A percentile compares a stretch with the other conserved stretches of the same genome.
These are phyloP conservation scores for Moesziomyces antarcticus DNA, from an alignment of 1,284 basidiomycete species.

Conservation along the genomic window DNA sequence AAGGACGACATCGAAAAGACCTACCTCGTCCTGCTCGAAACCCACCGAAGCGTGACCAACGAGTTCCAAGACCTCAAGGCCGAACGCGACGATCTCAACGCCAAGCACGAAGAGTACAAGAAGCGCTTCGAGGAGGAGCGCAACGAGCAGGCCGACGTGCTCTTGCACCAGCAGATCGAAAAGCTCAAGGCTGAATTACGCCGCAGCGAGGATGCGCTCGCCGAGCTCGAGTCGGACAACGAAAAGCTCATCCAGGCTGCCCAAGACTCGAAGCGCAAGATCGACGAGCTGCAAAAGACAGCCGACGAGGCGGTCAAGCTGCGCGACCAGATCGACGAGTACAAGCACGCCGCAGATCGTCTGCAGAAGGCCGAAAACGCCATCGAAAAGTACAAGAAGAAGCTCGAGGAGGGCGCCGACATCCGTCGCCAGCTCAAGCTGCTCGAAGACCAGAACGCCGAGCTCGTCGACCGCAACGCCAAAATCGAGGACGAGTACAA, in stretches of 20 bases:
- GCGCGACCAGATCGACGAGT: slow-evolving; percentile 92
- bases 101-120: slow-evolving; percentile 39
- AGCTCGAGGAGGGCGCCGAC: slow-evolving; percentile 91
- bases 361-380: slow-evolving; percentile 94
- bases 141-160: slow-evolving; percentile 49
- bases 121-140: slow-evolving; percentile 48
- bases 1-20: slow-evolving; percentile 77
- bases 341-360: slow-evolving; percentile 82
- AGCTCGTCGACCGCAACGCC: slow-evolving; percentile 89
- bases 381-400: slow-evolving; percentile 99
- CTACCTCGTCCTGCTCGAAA: slow-evolving; percentile 79
- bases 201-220: slow-evolving; percentile 56
- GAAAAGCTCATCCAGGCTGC: slow-evolving; percentile 40
- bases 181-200: slow-evolving; percentile 52
- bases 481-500: slow-evolving; percentile 88
- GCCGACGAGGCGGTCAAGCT: slow-evolving; percentile 82
- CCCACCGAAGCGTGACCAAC: slow-evolving; percentile 79
- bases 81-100: slow-evolving; percentile 42
- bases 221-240: slow-evolving; percentile 57
- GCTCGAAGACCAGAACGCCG: slow-evolving; percentile 90
- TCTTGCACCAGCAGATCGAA: slow-evolving; percentile 56
- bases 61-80: slow-evolving; percentile 68
- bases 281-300: slow-evolving; percentile 82
- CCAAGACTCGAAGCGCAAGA: slow-evolving; percentile 55
- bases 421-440: slow-evolving; percentile 84